These are phyloP conservation scores for Yarrowia porcina DNA, from an alignment of 805 yeast genomes.

Conservation along the genomic window DNA sequence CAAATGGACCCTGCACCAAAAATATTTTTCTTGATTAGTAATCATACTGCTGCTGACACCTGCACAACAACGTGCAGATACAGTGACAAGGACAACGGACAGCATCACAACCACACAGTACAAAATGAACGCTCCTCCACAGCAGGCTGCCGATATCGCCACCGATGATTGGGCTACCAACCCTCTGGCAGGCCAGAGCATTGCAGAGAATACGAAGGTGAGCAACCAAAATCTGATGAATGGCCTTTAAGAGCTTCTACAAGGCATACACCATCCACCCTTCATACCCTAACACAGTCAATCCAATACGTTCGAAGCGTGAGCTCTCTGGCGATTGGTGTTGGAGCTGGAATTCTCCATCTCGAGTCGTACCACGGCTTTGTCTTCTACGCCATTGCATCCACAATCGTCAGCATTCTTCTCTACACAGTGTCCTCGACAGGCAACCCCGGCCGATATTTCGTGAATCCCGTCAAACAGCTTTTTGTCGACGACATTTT, in stretches of 20 bases:
- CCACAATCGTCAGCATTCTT: conserved; percentile 38
- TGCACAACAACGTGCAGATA: neutral
- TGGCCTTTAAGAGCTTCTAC: no score
- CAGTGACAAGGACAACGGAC: neutral
- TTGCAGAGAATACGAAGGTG: conserved; percentile 1
- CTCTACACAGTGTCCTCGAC: conserved; percentile 41
- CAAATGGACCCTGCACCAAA: neutral
- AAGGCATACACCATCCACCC: no score
- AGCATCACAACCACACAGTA: neutral
- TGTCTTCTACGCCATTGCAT: conserved; percentile 42
- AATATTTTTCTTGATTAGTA: neutral
- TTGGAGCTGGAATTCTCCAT: conserved; percentile 54
- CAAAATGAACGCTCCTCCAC: conserved; percentile 5
- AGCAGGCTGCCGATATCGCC: neutral
- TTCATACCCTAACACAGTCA: conserved; percentile 28
- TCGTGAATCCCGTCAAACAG: conserved; percentile 42
- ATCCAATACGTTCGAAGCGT: conserved; percentile 43
- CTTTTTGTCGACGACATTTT: conserved; percentile 46
- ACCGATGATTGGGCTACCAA: conserved; percentile 17
- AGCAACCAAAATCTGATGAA: no score
- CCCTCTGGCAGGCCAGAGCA: conserved; percentile 7
- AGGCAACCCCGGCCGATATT: conserved; percentile 42
- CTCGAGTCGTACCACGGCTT: conserved; percentile 52
- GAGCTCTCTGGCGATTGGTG: conserved; percentile 50
- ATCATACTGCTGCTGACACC: neutral